Base-by-base conservation (phyloP, 768 basidiomycete genomes). In the Vararia minispora region DNA sequence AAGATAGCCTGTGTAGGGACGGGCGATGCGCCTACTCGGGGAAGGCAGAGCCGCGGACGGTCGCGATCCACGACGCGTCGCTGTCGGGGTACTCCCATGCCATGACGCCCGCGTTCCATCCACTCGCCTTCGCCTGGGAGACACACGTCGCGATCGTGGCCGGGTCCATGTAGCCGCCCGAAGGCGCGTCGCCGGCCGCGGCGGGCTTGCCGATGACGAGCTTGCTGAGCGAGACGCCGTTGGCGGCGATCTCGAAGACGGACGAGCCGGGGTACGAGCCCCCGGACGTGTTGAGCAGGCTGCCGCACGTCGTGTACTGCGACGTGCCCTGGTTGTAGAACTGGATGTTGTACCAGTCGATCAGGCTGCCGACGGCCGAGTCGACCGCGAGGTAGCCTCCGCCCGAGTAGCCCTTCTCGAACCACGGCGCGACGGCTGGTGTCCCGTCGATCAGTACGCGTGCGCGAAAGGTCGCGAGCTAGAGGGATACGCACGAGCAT, bases 181-280 rank as follows among this genome's bases (percentile, higher is more conserved):
- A 68, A 28, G 29, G 54, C 2, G 72, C 67, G 11, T 67, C 66
- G 5, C 49, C 48, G 0, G 64, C 39, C 29, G 43, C 53, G 2
- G 72, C 75, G 1, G 81, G 82, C 57, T 87, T 87, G 4, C 81
- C 82, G 50, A 87, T 80, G 44, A 85, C 73, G 35, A 85, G 63
- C 58, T 87, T 85, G 53, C 68, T 55, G 31, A 74, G 50, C 1
- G 65, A 52, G 7, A 85, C 69, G 17, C 78, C 79, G 41, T 58
- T 69, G 2, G 65, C 64, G 33, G 70, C 68, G 39, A 73, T 70
- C 45, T 72, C 59, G 53, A 73, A 68, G 24, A 74, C 52, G 0
- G 68, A 56, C 0, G 64, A 62, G n/a, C 58, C 35, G 1, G 71
- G 71, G 56, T 56, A 72, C 5, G 49, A 38, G 7, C 55, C 53